These are phyloP conservation scores for Scheffersomyces segobiensis DNA, from an alignment of 1,139 yeast species.

Conservation along the genomic window DNA sequence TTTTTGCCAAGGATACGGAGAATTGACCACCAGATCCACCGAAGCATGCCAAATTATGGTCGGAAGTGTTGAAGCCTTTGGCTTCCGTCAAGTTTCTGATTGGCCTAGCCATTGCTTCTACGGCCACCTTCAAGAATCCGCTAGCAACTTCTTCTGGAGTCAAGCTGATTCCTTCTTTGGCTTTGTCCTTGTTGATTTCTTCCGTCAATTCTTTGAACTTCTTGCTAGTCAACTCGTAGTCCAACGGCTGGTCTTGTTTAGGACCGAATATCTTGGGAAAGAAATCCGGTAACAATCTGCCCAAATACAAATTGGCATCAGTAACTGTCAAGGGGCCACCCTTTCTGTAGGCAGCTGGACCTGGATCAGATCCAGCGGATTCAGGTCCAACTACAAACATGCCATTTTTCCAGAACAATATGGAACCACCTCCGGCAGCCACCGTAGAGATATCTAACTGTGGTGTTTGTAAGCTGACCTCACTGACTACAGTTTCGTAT, in stretches of 20 bases:
- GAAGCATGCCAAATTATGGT: slow-evolving; percentile 45
- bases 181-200: slow-evolving; percentile 31
- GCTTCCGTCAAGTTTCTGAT: slow-evolving; percentile 47
- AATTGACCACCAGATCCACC: slow-evolving; percentile 54
- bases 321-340: slow-evolving; percentile 51
- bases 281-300: slow-evolving; percentile 40
- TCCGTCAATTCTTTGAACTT: slow-evolving; percentile 36
- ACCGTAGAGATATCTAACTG: slow-evolving; percentile 49
- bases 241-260: slow-evolving; percentile 40
- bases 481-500: slow-evolving; percentile 45
- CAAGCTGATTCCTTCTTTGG: slow-evolving; percentile 17
- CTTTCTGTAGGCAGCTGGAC: slow-evolving; percentile 48
- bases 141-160: slow-evolving; percentile 43
- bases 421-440: slow-evolving; percentile 52
- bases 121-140: slow-evolving; percentile 47
- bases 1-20: slow-evolving; percentile 40
- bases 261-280: slow-evolving; percentile 49
- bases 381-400: slow-evolving; percentile 52
- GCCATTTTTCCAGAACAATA: slow-evolving; percentile 46
- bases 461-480: slow-evolving; percentile 45
- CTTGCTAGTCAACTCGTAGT: slow-evolving; percentile 27
- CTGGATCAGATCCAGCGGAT: slow-evolving; percentile 50
- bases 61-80: slow-evolving; percentile 40
- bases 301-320: slow-evolving; percentile 46
- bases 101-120: slow-evolving; percentile 49